Percentiles rank a stretch among this genome's conserved stretches.
These are phyloP conservation scores for Eutypella sp. DNA, from an alignment of 2,329 filamentous ascomycete species.

Conservation along the genomic window DNA sequence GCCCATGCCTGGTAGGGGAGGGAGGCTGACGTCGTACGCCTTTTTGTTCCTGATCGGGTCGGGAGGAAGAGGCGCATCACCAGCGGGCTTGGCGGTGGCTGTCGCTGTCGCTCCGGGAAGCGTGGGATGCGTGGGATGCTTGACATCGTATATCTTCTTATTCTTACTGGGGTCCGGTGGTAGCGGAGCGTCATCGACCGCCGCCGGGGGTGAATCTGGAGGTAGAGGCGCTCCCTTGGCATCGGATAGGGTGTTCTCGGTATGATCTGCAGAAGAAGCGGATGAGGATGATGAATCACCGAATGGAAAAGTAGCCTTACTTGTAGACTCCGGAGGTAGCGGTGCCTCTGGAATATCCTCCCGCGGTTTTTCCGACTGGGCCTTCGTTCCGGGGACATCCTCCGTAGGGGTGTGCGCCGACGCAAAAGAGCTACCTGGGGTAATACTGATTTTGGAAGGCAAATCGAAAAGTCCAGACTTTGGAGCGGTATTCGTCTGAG, in stretches of 20 bases:
- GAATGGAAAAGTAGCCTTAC: constrained; percentile 44
- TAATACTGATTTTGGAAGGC: constrained; percentile 18
- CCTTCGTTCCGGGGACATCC: constrained; percentile 32
- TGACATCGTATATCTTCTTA: constrained; percentile 24
- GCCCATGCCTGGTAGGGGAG: constrained; percentile 30
- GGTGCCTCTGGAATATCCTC: constrained; percentile 31
- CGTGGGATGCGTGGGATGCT: constrained; percentile 18
- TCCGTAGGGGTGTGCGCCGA: constrained; percentile 16
- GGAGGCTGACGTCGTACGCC: constrained; percentile 27
- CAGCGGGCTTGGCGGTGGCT: constrained; percentile 18
- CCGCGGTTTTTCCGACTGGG: constrained; percentile 26
- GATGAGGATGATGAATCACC: constrained; percentile 51
- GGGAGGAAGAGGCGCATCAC: constrained; percentile 37
- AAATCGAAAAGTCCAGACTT: constrained; percentile 31
- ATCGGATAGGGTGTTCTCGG: constrained; percentile 15
- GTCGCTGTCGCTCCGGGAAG: constrained; percentile 21
- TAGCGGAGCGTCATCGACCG: constrained; percentile 31
- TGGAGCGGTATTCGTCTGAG: constrained; percentile 30
- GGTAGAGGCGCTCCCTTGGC: constrained; percentile 27
- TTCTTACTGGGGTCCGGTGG: constrained; percentile 39
- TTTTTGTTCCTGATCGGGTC: constrained; percentile 29
- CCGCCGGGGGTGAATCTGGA: constrained; percentile 25
- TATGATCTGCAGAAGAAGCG: constrained; percentile 32
- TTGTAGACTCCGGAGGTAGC: constrained; percentile 51
- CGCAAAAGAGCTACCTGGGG: constrained; percentile 16